Conservation (phyloP, 805 yeast species). For the Candida patagonica region DNA sequence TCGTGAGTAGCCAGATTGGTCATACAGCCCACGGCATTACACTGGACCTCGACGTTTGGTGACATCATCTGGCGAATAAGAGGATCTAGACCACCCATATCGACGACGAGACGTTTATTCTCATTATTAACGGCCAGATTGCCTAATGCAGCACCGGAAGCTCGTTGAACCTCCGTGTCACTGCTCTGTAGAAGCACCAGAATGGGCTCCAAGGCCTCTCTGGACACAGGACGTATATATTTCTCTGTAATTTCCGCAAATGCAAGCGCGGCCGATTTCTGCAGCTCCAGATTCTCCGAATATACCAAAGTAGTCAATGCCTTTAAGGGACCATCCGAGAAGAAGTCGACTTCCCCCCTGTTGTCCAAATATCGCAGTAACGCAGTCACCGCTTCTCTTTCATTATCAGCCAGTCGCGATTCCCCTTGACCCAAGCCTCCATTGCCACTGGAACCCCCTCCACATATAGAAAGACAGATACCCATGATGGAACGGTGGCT, state of each 20-base stretch:
- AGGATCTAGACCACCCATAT: constrained; percentile 97
- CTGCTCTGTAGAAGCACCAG: constrained; percentile 74
- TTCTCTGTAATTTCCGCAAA: constrained; percentile 98
- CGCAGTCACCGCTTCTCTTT: constrained; percentile 91
- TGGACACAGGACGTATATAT: constrained; percentile 76
- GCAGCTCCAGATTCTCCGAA: constrained; percentile 89
- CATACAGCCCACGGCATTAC: constrained; percentile 98
- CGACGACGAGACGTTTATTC: constrained; percentile 86
- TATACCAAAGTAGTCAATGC: constrained; percentile 90
- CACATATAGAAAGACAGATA: neutral
- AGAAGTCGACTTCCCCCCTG: constrained; percentile 66
- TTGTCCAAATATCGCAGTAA: constrained; percentile 83
- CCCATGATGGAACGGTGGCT: too few relatives aligned
- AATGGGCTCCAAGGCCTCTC: constrained; percentile 91
- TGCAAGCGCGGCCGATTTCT: constrained; percentile 94
- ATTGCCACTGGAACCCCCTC: neutral
- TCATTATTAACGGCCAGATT: constrained; percentile 95
- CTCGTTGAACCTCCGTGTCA: constrained; percentile 94
- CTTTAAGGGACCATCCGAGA: constrained; percentile 67
- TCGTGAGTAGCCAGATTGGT: constrained; percentile 97
- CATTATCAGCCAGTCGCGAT: constrained; percentile 87
- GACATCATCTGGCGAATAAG: constrained; percentile 96
- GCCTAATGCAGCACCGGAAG: constrained; percentile 98
- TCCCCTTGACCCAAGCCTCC: constrained; percentile 31
- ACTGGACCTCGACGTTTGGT: constrained; percentile 93